Conservation (phyloP, 768 basidiomycete species). For the Xerocomellus amylosporus region DNA sequence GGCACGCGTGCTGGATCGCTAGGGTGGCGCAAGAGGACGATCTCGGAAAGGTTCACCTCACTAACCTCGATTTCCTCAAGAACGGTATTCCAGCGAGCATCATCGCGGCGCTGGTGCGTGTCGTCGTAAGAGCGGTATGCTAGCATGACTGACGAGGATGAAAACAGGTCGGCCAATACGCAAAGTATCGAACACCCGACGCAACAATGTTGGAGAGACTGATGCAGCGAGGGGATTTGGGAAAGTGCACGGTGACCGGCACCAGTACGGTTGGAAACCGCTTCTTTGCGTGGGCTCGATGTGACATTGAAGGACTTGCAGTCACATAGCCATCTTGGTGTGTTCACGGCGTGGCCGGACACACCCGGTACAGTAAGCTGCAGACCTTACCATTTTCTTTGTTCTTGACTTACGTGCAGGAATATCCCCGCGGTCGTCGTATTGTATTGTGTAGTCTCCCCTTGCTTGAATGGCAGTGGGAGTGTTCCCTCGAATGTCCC, state of each 20-base stretch:
- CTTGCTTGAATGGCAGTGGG: too few relatives aligned
- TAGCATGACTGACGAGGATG: neutral
- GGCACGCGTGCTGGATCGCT: neutral
- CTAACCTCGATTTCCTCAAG: slow-evolving; percentile 86
- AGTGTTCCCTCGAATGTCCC: neutral
- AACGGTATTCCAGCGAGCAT: slow-evolving; percentile 92
- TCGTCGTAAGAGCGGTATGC: too few relatives aligned
- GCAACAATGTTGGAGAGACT: neutral
- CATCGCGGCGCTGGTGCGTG: slow-evolving; percentile 70
- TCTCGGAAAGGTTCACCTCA: slow-evolving; percentile 82
- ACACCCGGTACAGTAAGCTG: neutral
- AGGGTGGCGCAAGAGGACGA: slow-evolving; percentile 94
- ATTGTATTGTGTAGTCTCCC: too few relatives aligned
- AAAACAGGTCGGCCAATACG: too few relatives aligned
- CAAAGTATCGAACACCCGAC: neutral
- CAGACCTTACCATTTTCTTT: neutral
- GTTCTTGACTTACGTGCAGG: neutral
- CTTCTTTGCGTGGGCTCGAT: too few relatives aligned
- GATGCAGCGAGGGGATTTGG: neutral
- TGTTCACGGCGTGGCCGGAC: slow-evolving; percentile 18
- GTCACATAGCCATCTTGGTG: slow-evolving; percentile 8
- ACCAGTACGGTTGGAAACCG: too few relatives aligned
- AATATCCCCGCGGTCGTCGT: neutral
- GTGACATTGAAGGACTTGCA: slow-evolving; percentile 11
- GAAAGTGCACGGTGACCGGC: too few relatives aligned